Evolutionary conservation across 768 basidiomycete genomes (phyloP).

Genomic region (Gloeopeniophorella convolvens): DNA sequence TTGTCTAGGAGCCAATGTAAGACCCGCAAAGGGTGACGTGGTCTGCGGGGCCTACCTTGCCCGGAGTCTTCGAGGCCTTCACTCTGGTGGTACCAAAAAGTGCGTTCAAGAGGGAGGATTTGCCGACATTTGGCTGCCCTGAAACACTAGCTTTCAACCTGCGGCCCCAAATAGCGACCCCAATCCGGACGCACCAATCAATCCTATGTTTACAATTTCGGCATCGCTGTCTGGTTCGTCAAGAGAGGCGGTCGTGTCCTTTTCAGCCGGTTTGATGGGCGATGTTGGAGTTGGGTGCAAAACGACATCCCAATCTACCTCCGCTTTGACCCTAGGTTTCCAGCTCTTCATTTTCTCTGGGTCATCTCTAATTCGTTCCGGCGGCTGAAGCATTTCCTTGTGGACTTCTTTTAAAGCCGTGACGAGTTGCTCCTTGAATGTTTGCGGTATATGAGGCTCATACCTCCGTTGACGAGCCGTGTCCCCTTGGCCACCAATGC

Average conservation of each 20-base stretch:
- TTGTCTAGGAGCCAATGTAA: conserved; percentile 48
- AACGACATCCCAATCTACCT: conserved; percentile 72
- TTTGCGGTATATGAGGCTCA: conserved; percentile 62
- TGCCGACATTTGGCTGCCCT: conserved; percentile 96
- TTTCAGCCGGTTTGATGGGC: conserved; percentile 11
- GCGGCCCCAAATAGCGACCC: too few species aligned
- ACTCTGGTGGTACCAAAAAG: conserved; percentile 77
- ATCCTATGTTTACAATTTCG: conserved; percentile 68
- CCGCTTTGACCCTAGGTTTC: conserved; percentile 55
- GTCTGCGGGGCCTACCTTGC: conserved; percentile 52
- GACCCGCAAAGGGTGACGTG: background rate
- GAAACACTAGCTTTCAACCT: conserved; percentile 5
- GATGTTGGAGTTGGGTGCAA: conserved; percentile 33
- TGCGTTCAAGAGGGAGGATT: conserved; percentile 88
- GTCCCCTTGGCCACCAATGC: conserved; percentile 10
- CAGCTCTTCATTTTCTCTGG: conserved; percentile 50
- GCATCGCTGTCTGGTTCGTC: conserved; percentile 30
- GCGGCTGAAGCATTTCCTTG: conserved; percentile 58
- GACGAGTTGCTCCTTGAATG: conserved; percentile 60
- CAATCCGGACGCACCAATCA: conserved; percentile 61
- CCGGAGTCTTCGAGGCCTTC: conserved; percentile 77
- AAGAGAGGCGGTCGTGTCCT: conserved; percentile 12
- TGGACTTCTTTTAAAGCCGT: conserved; percentile 61
- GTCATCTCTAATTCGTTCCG: conserved; percentile 44
- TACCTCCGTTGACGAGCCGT: conserved; percentile 31